Evolutionary conservation across 768 basidiomycete genomes (phyloP), one percentile per base, ranked within the genome.

Genomic region (Infundibulicybe gibba): DNA sequence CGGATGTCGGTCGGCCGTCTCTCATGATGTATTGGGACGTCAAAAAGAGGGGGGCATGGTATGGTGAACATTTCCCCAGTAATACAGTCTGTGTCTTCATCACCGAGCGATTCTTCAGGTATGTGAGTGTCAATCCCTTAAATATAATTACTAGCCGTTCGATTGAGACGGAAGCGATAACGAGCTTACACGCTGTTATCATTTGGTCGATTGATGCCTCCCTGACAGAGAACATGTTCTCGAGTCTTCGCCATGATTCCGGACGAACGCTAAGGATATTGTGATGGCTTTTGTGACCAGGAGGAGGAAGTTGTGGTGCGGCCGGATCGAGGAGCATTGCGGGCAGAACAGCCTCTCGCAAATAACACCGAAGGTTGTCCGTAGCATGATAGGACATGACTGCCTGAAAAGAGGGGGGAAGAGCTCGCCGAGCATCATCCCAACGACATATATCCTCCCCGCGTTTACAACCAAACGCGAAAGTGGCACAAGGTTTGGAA

Each of bases 181-280:
- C 21, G 41, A 3, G 61, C 73, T 21, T 50, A 79, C 79, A 80
- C 31, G 62, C 54, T 17, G 49, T 57, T 3, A 72, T 61, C 13
- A 59, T 50, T 15, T 65, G 56, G 32, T 61, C 52, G 33, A 81
- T 62, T 1, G 50, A 53, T 4, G 40, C 34, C 6, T 62, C 50
- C 12, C 60, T 44, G 44, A 77, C 57, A 8, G 50, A 49, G 25
- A 71, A 65, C 15, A 83, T 77, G 19, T 56, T 59, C 54, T 79
- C 76, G n/a, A 87, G 62, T 47, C 64, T 68, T 50, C 83, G 69
- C 62, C 76, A 77, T 9, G 60, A 49, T 44, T 79, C 76, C 9
- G 76, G 73, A 17, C 66, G 69, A 44, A 80, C 61, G 49, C 64
- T 54, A 16, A 76, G 63, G 21, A 57, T 45, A 52, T 80, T 79